phyloP scores from a whole-genome alignment of 306 rosid genomes.

The Rubus idaeus region DNA sequence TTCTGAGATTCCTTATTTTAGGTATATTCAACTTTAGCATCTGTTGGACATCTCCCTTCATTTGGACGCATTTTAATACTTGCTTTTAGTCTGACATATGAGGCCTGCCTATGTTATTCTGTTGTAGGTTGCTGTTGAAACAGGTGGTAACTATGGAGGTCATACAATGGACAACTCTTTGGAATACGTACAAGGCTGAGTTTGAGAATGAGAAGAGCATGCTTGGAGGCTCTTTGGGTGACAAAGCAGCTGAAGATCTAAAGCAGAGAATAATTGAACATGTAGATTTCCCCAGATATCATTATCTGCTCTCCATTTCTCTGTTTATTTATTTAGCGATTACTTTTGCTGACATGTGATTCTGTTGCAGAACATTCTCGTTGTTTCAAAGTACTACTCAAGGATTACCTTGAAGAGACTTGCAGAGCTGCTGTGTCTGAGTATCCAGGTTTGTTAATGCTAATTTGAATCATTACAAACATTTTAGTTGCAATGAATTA shows the following conservation, averaged over 20 bases:
- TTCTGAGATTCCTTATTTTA: slow-evolving; percentile 69
- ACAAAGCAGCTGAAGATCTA: slow-evolving; percentile 87
- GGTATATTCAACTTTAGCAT: slow-evolving; percentile 34
- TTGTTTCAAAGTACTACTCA: slow-evolving; percentile 76
- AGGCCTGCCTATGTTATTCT: slow-evolving; percentile 19
- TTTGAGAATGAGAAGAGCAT: slow-evolving; percentile 71
- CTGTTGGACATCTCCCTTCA: background rate
- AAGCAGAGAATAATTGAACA: slow-evolving; percentile 84
- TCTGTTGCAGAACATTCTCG: slow-evolving; percentile 75
- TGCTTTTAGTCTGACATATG: slow-evolving; percentile 18
- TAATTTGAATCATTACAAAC: background rate
- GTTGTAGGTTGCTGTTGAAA: slow-evolving; percentile 65
- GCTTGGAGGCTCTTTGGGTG: slow-evolving; percentile 74
- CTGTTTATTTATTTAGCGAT: background rate
- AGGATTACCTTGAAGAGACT: slow-evolving; percentile 63
- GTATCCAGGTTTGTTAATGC: slow-evolving; percentile 55
- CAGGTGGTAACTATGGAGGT: slow-evolving; percentile 92
- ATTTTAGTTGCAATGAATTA: background rate
- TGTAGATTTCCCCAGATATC: slow-evolving; percentile 34
- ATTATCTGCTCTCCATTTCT: background rate
- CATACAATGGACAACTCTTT: slow-evolving; percentile 78
- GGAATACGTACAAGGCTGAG: slow-evolving; percentile 75
- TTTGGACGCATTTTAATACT: background rate
- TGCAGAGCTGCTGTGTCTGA: slow-evolving; percentile 74
- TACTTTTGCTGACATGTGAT: slow-evolving; percentile 9